Evolutionary conservation across 805 yeast genomes (phyloP).

Genomic region (Naumovozyma baii): DNA sequence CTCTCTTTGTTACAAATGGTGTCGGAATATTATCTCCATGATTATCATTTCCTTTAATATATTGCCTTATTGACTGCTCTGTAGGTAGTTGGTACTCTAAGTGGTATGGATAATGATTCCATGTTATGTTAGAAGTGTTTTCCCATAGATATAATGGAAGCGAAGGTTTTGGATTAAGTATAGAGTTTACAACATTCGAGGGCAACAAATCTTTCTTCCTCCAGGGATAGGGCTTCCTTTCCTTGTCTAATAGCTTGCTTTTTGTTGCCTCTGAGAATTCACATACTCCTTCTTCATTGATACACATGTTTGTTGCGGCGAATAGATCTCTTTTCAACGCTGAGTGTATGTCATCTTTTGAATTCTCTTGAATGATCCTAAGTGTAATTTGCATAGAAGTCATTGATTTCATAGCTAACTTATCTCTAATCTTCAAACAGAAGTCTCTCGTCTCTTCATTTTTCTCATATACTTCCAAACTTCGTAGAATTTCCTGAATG

Average conservation of each 20-base stretch:
- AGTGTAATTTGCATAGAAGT: conserved; percentile 68
- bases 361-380: conserved; percentile 55
- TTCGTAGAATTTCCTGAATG: conserved; percentile 43
- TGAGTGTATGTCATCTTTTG: conserved; percentile 45
- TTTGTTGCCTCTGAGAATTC: conserved; percentile 66
- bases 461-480: conserved; percentile 40
- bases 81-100: conserved; percentile 64
- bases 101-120: conserved; percentile 36
- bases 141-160: conserved; percentile 26
- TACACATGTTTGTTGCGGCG: conserved; percentile 69
- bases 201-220: conserved; percentile 28
- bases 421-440: conserved; percentile 48
- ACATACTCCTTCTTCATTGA: conserved; percentile 31
- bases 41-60: conserved; percentile 49
- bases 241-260: conserved; percentile 53
- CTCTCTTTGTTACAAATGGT: conserved; percentile 45
- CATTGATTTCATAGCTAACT: conserved; percentile 59
- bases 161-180: conserved; percentile 27
- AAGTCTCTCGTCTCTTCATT: conserved; percentile 50
- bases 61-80: conserved; percentile 52
- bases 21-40: conserved; percentile 42
- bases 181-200: conserved; percentile 12
- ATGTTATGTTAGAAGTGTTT: conserved; percentile 29
- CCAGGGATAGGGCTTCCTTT: conserved; percentile 42
- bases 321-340: conserved; percentile 66